These are phyloP conservation scores for Aspergillus uvarum DNA, from an alignment of 2,329 filamentous ascomycete genomes.

Conservation along the genomic window DNA sequence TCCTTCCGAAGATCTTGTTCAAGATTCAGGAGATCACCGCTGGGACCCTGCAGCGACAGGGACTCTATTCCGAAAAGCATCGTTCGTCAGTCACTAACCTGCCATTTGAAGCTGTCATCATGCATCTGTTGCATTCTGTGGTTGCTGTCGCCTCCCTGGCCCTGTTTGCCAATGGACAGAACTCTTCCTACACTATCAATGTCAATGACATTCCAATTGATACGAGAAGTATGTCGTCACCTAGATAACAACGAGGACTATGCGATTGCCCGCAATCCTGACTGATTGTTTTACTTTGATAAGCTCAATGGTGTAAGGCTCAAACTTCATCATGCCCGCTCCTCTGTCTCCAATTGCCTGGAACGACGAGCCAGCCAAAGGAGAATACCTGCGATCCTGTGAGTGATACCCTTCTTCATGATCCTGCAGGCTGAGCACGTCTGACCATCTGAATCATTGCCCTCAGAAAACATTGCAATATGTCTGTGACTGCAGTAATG, in stretches of 20 bases:
- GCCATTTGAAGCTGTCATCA: conserved; percentile 15
- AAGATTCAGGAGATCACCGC: conserved; percentile 6
- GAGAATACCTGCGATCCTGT: conserved; percentile 45
- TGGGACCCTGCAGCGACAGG: not conserved
- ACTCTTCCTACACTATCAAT: conserved; percentile 30
- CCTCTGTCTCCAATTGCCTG: conserved; percentile 44
- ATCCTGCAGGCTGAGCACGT: not conserved
- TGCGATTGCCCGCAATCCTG: not conserved
- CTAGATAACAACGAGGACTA: not conserved
- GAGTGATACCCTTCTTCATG: conserved; percentile 10
- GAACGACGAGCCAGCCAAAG: conserved; percentile 33
- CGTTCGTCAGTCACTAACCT: not conserved
- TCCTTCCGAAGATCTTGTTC: not conserved
- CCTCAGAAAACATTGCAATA: conserved; percentile 50
- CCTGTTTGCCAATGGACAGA: conserved; percentile 36
- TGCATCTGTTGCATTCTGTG: conserved; percentile 30
- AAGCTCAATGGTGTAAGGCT: conserved; percentile 45
- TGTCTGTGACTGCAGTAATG: conserved; percentile 57
- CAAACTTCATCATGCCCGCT: conserved; percentile 47
- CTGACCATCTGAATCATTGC: not conserved
- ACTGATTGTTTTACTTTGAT: conserved; percentile 9
- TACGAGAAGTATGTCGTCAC: conserved; percentile 36
- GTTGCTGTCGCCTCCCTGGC: conserved; percentile 33
- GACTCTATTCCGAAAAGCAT: not conserved
- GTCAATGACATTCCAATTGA: conserved; percentile 34